Evolutionary conservation across 352 stramenopile genomes (phyloP).

Genomic region (Phytophthora hibernalis): DNA sequence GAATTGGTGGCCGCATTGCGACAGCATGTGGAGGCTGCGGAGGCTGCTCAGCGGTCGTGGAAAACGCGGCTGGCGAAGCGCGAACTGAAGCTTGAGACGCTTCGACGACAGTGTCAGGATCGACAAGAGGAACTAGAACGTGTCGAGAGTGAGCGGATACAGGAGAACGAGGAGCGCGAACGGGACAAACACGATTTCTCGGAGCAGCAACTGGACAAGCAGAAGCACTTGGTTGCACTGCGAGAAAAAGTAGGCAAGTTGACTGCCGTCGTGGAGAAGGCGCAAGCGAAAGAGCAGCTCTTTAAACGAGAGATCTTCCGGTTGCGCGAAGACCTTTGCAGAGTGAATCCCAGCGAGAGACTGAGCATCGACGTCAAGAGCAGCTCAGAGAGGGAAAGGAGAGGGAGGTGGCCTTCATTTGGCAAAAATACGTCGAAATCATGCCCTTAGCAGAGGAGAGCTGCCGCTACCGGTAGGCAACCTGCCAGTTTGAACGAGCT

Average conservation of each 20-base stretch:
- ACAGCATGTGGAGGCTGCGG: slow-evolving; percentile 35
- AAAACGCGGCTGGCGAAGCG: slow-evolving; percentile 42
- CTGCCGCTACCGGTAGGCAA: background rate
- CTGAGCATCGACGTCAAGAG: slow-evolving; percentile 53
- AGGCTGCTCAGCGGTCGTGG: slow-evolving; percentile 30
- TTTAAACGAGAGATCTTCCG: slow-evolving; percentile 56
- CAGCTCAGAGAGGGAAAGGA: slow-evolving; percentile 63
- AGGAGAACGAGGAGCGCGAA: slow-evolving; percentile 31
- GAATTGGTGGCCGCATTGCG: slow-evolving; percentile 25
- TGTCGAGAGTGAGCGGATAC: slow-evolving; percentile 24
- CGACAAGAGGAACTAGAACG: slow-evolving; percentile 31
- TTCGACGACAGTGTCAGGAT: slow-evolving; percentile 40
- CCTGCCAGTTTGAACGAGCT: background rate
- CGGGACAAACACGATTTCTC: slow-evolving; percentile 26
- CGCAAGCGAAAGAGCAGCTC: slow-evolving; percentile 54
- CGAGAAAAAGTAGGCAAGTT: slow-evolving; percentile 37
- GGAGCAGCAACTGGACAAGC: slow-evolving; percentile 44
- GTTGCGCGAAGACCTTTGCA: slow-evolving; percentile 68
- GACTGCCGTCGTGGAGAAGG: slow-evolving; percentile 41
- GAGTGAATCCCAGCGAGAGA: slow-evolving; percentile 66
- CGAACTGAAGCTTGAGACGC: slow-evolving; percentile 40
- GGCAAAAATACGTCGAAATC: slow-evolving; percentile 68
- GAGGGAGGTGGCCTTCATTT: slow-evolving; percentile 75
- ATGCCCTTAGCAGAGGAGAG: slow-evolving; percentile 30
- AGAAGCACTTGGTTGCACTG: slow-evolving; percentile 37